Evolutionary conservation across 106 monocot genomes (phyloP), one percentile per base, ranked within the genome.

Genomic region (Dendrobium nobile): DNA sequence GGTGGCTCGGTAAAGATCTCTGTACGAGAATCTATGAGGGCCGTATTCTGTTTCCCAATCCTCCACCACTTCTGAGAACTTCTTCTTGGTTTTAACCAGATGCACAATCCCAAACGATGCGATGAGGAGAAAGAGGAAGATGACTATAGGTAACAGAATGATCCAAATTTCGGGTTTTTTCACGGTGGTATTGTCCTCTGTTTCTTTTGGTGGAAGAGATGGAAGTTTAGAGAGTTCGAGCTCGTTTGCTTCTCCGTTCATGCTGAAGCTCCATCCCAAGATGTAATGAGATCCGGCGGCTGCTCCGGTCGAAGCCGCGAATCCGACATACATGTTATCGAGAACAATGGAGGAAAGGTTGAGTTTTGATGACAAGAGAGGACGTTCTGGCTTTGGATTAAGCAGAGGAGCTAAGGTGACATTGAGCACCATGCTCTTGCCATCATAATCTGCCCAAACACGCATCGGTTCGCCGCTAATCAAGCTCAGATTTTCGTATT

Each of bases 41-140:
- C 83, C 83, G 24, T 83, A 83, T 42, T 83, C 78, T 3, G 73
- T 40, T 54, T 83, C 83, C 83, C 83, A 83, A 15, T 83, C 83
- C 28, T 83, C 83, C 9, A 78, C 28, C n/a, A 79, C 45, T 33
- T 83, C 83, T 8, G 83, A 54, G 24, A 43, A 79, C 67, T 83
- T 83, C 9, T 11, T 44, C 79, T 20, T 61, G 41, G 10, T n/a
- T 65, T 64, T 59, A 9, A 79, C 8, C 8, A 67, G 43, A 27
- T 67, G 51, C 17, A 27, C 58, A 13, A 67, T 26, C 44, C 65
- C 67, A 44, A 27, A 17, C 1, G 64, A 59, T 0, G 42, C 22
- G 7, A 79, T 43, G 0, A 43, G 24, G 13, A 79, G 67, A 3
- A 79, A 13, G 10, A 79, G 2, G 41, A 33, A 9, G 43, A 67